These are phyloP conservation scores for Physcomitrellopsis africana DNA, from an alignment of 225 moss, liverwort and hornwort species.

Conservation along the genomic window DNA sequence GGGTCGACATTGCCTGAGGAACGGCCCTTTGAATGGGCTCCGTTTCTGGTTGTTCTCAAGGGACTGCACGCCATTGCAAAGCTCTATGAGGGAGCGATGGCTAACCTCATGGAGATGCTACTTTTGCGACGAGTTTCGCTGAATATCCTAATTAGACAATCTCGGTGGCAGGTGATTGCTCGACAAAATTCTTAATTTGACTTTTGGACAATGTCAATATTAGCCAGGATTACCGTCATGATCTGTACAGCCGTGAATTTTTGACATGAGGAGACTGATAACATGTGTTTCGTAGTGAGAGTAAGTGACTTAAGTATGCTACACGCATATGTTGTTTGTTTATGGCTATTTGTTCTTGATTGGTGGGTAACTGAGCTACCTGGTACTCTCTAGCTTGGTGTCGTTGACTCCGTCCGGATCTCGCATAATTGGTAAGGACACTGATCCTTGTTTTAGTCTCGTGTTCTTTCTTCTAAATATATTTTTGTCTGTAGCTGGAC, in stretches of 20 bases:
- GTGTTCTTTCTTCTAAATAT: constrained; percentile 20
- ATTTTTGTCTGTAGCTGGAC: constrained; percentile 59
- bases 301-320: no score
- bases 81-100: constrained; percentile 88
- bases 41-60: constrained; percentile 88
- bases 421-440: not conserved
- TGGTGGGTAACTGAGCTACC: no score
- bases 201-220: not conserved
- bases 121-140: constrained; percentile 54
- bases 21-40: constrained; percentile 79
- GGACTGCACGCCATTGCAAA: constrained; percentile 92
- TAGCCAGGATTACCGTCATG: no score
- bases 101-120: constrained; percentile 72
- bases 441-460: constrained; percentile 3
- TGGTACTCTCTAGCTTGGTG: no score
- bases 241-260: no score
- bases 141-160: constrained; percentile 83
- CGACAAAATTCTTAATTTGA: constrained; percentile 2
- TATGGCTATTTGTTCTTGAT: no score
- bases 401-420: no score
- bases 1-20: constrained; percentile 58
- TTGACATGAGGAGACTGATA: no score
- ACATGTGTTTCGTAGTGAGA: no score
- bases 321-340: no score
- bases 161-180: constrained; percentile 79